Conservation (phyloP, 148 eudicot species). For the Gaultheria prostrata region DNA sequence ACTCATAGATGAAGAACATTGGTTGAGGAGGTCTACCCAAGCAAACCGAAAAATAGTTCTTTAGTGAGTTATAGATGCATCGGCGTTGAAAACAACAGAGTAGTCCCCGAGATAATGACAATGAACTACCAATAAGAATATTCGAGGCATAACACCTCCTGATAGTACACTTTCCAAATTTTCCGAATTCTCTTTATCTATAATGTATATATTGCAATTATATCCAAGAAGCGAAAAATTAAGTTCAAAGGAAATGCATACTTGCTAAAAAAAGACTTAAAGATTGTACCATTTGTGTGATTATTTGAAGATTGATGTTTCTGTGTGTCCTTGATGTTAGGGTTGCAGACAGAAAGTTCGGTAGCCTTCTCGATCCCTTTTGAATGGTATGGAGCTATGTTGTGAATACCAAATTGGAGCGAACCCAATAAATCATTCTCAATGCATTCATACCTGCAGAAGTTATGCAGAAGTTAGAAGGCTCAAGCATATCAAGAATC, state of each 20-base stretch:
- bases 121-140: not conserved
- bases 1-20: not conserved
- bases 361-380: slow-evolving; percentile 58
- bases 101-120: not conserved
- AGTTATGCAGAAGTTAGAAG: not conserved
- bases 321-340: slow-evolving; percentile 19
- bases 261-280: not conserved
- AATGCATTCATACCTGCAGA: slow-evolving; percentile 64
- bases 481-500: not conserved
- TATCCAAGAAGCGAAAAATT: not conserved
- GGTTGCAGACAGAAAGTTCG: slow-evolving; percentile 27
- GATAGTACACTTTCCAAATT: not conserved
- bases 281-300: slow-evolving; percentile 24
- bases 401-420: slow-evolving; percentile 38
- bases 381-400: slow-evolving; percentile 56
- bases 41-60: not conserved
- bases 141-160: not conserved
- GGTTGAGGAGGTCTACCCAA: not conserved
- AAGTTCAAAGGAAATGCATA: not conserved
- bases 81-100: not conserved
- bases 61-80: not conserved
- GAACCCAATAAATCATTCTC: slow-evolving; percentile 62
- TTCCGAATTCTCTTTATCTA: not conserved
- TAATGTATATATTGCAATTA: no score
- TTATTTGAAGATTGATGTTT: slow-evolving; percentile 19